Conservation (phyloP, 31 red algal genomes). For the Odonthalia washingtoniensis region DNA sequence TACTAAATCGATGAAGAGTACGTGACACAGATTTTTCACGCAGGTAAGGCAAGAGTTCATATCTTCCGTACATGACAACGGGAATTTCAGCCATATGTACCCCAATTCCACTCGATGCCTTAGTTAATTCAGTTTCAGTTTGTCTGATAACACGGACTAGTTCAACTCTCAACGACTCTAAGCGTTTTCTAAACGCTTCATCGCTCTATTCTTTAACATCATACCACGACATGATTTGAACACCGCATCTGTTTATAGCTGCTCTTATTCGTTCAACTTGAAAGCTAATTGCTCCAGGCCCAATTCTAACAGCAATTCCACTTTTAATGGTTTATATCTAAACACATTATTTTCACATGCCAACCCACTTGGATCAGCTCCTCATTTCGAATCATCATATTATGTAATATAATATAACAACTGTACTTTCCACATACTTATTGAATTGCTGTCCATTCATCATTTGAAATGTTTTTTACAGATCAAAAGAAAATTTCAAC, state of each 20-base stretch:
- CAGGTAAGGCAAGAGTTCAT: conserved; percentile 65
- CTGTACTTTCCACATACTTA: too few relatives aligned
- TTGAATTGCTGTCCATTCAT: too few relatives aligned
- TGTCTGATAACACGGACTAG: conserved; percentile 51
- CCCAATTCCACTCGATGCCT: conserved; percentile 3
- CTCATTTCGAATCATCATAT: too few relatives aligned
- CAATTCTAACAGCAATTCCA: conserved; percentile 42
- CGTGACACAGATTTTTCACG: conserved; percentile 62
- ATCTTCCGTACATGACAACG: conserved; percentile 46
- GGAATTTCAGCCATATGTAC: conserved; percentile 49
- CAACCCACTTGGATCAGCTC: conserved; percentile 58
- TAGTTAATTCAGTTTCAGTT: conserved; percentile 28
- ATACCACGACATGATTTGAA: conserved; percentile 4
- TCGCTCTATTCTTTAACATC: conserved; percentile 1
- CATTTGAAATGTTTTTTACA: too few relatives aligned
- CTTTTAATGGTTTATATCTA: conserved; percentile 60
- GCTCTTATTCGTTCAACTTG: conserved; percentile 25
- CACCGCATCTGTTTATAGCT: conserved; percentile 23
- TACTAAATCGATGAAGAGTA: conserved; percentile 65
- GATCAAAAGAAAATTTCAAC: too few relatives aligned
- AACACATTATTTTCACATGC: conserved; percentile 67
- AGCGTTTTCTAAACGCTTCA: conserved; percentile 24
- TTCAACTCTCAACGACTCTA: conserved; percentile 23
- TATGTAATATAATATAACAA: too few relatives aligned
- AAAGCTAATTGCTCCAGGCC: conserved; percentile 16